Conservation (phyloP, 345 rosid species). For the Citrus glauca region DNA sequence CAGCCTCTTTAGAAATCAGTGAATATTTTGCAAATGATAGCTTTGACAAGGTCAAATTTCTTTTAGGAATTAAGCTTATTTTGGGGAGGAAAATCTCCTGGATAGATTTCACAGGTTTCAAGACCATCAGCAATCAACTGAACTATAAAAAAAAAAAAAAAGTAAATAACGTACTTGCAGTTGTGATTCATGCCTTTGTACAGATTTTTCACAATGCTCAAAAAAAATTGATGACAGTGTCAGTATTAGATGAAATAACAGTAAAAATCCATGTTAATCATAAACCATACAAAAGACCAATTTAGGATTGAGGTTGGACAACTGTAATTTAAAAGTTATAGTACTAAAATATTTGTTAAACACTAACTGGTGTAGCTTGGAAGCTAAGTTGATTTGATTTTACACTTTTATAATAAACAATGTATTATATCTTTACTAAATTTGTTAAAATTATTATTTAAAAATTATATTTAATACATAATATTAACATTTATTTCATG, state of each 20-base stretch:
- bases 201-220: background rate
- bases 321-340: too few relatives aligned
- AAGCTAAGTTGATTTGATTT: too few relatives aligned
- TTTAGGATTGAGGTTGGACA: too few relatives aligned
- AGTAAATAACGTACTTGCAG: background rate
- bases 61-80: background rate
- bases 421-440: too few relatives aligned
- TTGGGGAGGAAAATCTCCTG: background rate
- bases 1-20: background rate
- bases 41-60: background rate
- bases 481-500: too few relatives aligned
- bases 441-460: too few relatives aligned
- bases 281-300: background rate
- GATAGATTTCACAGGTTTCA: background rate
- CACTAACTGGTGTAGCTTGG: too few relatives aligned
- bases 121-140: too few relatives aligned
- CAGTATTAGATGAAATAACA: background rate
- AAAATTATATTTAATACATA: too few relatives aligned
- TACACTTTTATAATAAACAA: too few relatives aligned
- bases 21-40: background rate
- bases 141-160: background rate
- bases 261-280: background rate
- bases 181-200: background rate
- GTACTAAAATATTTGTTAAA: too few relatives aligned
- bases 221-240: background rate